Percentiles rank a stretch among this genome's conserved stretches.
These are phyloP conservation scores for Lipomyces yamanashiensis DNA, from an alignment of 805 yeast genomes.

Conservation along the genomic window DNA sequence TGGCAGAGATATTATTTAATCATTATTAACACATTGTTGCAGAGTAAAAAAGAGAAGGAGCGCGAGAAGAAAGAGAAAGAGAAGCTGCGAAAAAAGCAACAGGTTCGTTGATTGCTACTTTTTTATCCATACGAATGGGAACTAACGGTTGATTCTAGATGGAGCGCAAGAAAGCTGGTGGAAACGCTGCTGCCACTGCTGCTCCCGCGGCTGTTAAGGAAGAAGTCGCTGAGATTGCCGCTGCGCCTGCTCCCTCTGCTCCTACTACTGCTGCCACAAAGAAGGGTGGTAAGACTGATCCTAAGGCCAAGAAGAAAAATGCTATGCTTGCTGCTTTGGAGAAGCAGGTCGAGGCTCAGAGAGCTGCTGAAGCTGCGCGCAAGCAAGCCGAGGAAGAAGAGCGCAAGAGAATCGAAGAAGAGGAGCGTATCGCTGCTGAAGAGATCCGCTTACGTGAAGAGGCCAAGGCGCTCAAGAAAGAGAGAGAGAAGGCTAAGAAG, in stretches of 20 bases:
- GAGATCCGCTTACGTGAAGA: conserved; percentile 48
- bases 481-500: conserved; percentile 80
- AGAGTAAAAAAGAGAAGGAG: conserved; percentile 92
- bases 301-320: conserved; percentile 78
- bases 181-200: conserved; percentile 52
- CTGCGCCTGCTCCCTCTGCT: conserved; percentile 43
- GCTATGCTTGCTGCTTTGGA: conserved; percentile 91
- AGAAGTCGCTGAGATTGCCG: conserved; percentile 47
- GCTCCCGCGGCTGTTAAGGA: conserved; percentile 43
- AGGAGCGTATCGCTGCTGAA: conserved; percentile 53
- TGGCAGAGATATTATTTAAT: not conserved
- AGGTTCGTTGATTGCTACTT: conserved; percentile 47
- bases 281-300: conserved; percentile 40
- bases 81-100: conserved; percentile 87
- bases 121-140: not conserved
- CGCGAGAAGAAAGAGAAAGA: conserved; percentile 74
- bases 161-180: conserved; percentile 59
- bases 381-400: conserved; percentile 74
- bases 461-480: conserved; percentile 63
- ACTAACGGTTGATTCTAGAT: conserved; percentile 45
- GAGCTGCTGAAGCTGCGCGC: conserved; percentile 85
- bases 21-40: conserved; percentile 41
- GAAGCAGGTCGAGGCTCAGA: conserved; percentile 84
- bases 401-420: conserved; percentile 54
- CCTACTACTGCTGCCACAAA: conserved; percentile 41